phyloP scores from a whole-genome alignment of 176 grass and related monocot species.

The Saccharum officinarum region DNA sequence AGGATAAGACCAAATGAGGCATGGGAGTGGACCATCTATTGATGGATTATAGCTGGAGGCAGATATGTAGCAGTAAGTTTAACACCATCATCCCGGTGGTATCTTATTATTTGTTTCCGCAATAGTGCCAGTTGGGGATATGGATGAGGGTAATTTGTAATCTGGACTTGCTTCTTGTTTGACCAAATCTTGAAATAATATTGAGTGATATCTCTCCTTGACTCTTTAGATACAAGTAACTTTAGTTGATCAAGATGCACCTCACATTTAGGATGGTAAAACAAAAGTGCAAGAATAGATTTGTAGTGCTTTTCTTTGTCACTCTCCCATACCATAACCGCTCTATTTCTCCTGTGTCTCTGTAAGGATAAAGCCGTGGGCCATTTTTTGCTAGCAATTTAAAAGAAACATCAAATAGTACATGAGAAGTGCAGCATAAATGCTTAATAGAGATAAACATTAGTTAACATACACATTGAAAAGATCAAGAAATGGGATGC shows the following conservation, averaged over 20 bases:
- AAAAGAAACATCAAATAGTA: not conserved
- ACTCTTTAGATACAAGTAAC: constrained; percentile 79
- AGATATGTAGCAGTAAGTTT: constrained; percentile 87
- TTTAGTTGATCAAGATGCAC: constrained; percentile 71
- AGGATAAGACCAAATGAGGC: constrained; percentile 84
- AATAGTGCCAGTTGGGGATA: constrained; percentile 71
- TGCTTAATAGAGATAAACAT: constrained; percentile 37
- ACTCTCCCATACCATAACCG: constrained; percentile 93
- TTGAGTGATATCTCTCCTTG: constrained; percentile 74
- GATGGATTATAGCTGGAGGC: constrained; percentile 65
- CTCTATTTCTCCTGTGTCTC: constrained; percentile 79
- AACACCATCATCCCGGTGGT: constrained; percentile 74
- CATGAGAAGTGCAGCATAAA: constrained; percentile 7
- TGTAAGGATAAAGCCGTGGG: constrained; percentile 35
- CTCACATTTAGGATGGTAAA: constrained; percentile 61
- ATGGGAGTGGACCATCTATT: constrained; percentile 69
- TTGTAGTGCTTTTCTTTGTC: constrained; percentile 79
- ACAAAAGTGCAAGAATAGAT: constrained; percentile 78
- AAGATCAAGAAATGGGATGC: constrained; percentile 72
- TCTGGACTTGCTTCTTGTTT: constrained; percentile 62
- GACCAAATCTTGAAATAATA: constrained; percentile 75
- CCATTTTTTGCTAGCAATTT: constrained; percentile 6
- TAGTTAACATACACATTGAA: constrained; percentile 59
- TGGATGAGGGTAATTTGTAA: constrained; percentile 87
- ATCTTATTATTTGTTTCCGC: constrained; percentile 89